Evolutionary conservation across 805 yeast genomes (phyloP), one percentile per base, ranked within the genome.

Genomic region (Vanderwaltozyma yarrowii): DNA sequence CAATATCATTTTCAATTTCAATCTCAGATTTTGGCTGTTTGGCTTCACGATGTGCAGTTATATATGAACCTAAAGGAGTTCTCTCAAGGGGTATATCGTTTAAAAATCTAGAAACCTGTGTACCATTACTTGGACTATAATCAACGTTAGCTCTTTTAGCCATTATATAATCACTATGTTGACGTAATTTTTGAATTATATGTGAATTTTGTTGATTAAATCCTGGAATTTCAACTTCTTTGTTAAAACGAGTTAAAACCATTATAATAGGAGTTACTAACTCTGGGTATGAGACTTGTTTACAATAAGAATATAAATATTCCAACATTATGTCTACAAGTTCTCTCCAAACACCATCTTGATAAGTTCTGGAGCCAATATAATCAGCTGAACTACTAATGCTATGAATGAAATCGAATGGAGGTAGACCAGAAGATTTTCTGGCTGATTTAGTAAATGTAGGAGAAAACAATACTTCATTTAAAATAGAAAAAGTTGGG

Each of bases 241-340:
- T 85, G 47, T 73, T 67, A 51, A 77, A 87, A 53, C 95, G 77
- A 64, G 89, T 82, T 44, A 92, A 65, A 24, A 82, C 65, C 45
- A 87, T 78, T 2, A 81, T 66, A 5, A 84, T 83, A 3, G 97
- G 96, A 1, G 95, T 83, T 8, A 76, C 77, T 33, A 88, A 67
- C 62, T 88, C 97, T 4, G 97, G 96, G 74, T 88, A 92, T n/a
- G 97, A 88, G 46, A 89, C 79, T 50, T 76, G 78, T 63, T 87
- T 89, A 48, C 78, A 69, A 60, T 89, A 81, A 30, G 88, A 68
- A 6, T 74, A 92, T 52, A 86, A 82, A 59, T 76, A 86, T 61
- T 88, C 96, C 32, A 80, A 73, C 4, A 80, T 64, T 42, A 86
- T 66, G 47, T 86, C 95, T 25, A 83, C 66, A 49, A 87, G 74